These are phyloP conservation scores for Paraphaeosphaeria minitans DNA, from an alignment of 2,329 filamentous ascomycete genomes.

Conservation along the genomic window DNA sequence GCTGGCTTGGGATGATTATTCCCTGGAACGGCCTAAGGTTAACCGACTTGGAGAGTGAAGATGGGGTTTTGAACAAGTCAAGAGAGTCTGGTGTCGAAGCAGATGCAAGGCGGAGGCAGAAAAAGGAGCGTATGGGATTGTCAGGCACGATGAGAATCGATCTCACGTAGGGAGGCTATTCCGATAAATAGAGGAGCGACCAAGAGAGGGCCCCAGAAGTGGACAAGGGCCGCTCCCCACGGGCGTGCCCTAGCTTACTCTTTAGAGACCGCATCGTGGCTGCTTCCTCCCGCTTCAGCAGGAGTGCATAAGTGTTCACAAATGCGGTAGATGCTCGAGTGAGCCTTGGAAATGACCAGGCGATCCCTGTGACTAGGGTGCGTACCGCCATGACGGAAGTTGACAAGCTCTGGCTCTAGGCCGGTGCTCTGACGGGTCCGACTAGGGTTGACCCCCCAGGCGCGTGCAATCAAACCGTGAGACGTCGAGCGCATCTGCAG, in stretches of 20 bases:
- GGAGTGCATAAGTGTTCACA: conserved; percentile 44
- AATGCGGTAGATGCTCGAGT: conserved; percentile 40
- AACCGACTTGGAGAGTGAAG: conserved; percentile 33
- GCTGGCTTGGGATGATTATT: conserved; percentile 34
- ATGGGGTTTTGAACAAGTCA: conserved; percentile 19
- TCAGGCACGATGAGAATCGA: conserved; percentile 23
- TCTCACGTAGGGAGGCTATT: conserved; percentile 22
- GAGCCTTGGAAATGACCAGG: conserved; percentile 40
- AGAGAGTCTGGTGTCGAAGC: conserved; percentile 14
- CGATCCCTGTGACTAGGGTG: conserved; percentile 29
- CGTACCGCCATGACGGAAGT: conserved; percentile 36
- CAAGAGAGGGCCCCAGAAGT: conserved; percentile 23
- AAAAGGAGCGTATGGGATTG: conserved; percentile 30
- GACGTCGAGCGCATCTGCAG: conserved; percentile 21
- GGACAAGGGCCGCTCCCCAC: conserved; percentile 31
- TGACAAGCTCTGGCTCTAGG: conserved; percentile 35
- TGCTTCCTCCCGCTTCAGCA: conserved; percentile 32
- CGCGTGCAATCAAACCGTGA: conserved; percentile 25
- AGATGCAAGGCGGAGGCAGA: conserved; percentile 38
- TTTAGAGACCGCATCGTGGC: conserved; percentile 30
- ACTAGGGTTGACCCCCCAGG: conserved; percentile 29
- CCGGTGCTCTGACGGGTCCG: conserved; percentile 31
- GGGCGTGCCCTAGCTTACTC: conserved; percentile 30
- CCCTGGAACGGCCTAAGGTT: conserved; percentile 32
- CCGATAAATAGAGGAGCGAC: conserved; percentile 17